Base-by-base conservation (phyloP, 1,284 basidiomycete species). In the Puccinia triticina region DNA sequence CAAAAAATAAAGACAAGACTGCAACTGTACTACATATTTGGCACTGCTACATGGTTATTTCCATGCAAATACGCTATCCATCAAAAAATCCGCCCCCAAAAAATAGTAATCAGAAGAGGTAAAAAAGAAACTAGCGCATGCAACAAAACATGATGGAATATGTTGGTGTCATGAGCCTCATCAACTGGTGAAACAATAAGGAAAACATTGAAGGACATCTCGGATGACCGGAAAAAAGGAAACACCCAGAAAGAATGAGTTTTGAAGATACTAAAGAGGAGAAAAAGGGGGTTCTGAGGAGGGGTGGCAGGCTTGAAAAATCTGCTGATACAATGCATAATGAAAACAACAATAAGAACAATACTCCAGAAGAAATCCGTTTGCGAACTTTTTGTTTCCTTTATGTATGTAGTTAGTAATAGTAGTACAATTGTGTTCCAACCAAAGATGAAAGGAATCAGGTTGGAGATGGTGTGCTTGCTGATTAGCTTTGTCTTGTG, bases 241-340 rank as follows among this genome's bases (percentile, higher is more conserved):
- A 61, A 34, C 59, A 37, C 34, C 18, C 34, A 66, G 23, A 66
- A 40, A 66, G n/a, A n/a, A n/a, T n/a, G n/a, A n/a, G n/a, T n/a
- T n/a, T n/a, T n/a, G n/a, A n/a, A n/a, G n/a, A n/a, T n/a, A n/a
- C n/a, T 37, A 29, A 37, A 23, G 34, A 40, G 61, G 26, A 66
- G 34, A 12, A 40, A 66, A 18, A 64, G 32, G 29, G 16, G 29
- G 16, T 10, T 32, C 2, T 59, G 26, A 59, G n/a, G 57, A 26
- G 40, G 12, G 8, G 59, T 34, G 29, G 1, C 29, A n/a, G 16
- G 59, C 7, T 16, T 32, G 2, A 50, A 14, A 50, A 29, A 40
- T 66, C 34, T 66, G 40, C 7, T 66, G 61, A 66, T 66, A 66
- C 61, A 66, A 66, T 34, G 61, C 37, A 66, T 40, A 29, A 66